Evolutionary conservation across 2,329 filamentous ascomycete species (phyloP).

Genomic region (Aspergillus pseudoterreus): DNA sequence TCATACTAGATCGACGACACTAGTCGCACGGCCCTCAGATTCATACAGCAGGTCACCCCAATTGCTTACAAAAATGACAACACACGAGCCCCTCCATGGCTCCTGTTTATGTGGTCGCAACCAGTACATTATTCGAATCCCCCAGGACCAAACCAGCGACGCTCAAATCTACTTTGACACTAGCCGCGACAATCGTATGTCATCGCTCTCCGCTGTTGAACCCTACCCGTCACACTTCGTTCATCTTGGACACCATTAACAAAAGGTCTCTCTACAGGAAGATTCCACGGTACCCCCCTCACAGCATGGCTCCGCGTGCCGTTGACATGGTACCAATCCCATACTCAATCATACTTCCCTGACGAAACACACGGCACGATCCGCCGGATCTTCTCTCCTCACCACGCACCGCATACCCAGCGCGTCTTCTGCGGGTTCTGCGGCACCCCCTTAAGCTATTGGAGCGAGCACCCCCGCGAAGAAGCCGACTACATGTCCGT

Average conservation of each 20-base stretch:
- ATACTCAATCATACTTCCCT: slow-evolving; percentile 69
- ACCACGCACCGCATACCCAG: slow-evolving; percentile 56
- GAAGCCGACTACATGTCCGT: slow-evolving; percentile 78
- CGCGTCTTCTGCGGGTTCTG: slow-evolving; percentile 90
- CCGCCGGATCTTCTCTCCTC: slow-evolving; percentile 63
- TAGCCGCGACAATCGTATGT: slow-evolving; percentile 67
- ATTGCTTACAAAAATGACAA: slow-evolving; percentile 9
- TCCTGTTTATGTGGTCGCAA: slow-evolving; percentile 84
- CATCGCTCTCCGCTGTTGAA: neutral
- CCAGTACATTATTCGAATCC: slow-evolving; percentile 71
- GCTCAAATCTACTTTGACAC: slow-evolving; percentile 74
- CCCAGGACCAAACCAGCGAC: slow-evolving; percentile 52
- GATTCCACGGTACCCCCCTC: slow-evolving; percentile 66
- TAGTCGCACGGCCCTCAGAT: neutral
- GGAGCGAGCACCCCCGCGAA: slow-evolving; percentile 67
- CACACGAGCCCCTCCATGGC: slow-evolving; percentile 60
- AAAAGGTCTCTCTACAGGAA: slow-evolving; percentile 42
- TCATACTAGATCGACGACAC: neutral
- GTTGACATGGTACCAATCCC: slow-evolving; percentile 73
- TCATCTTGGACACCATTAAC: neutral
- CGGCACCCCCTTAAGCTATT: slow-evolving; percentile 78
- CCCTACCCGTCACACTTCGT: neutral
- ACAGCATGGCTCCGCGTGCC: slow-evolving; percentile 81
- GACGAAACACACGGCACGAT: slow-evolving; percentile 71
- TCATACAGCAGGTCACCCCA: neutral